Base-by-base conservation (phyloP, 495 filamentous ascomycete species). In the Talaromyces nanjingensis region DNA sequence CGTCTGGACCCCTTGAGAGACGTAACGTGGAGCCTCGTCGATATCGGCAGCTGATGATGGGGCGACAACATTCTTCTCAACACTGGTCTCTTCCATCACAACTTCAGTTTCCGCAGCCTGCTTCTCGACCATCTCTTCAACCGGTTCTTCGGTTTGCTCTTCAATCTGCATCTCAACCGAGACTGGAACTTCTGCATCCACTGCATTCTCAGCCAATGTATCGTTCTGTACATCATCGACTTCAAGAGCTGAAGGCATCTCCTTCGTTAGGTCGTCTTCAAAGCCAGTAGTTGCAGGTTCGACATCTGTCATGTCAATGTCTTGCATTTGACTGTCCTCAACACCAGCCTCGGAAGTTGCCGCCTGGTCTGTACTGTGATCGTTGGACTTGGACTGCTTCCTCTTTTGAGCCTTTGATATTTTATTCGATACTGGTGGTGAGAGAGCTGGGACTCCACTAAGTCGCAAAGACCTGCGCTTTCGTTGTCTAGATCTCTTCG, bases 251-350 rank as follows among this genome's bases (percentile, higher is more conserved):
- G 24, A 1, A 29, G 53, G 4, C 0, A 27, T 6, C 4, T 56
- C 20, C 52, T 6, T 29, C 27, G 22, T 6, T 8, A 5, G 1
- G 6, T 56, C 24, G 16, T 16, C 24, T 0, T 56, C 16, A 1
- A 1, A 24, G 7, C 9, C 5, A 56, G 45, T 6, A 20, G n/a
- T 29, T 56, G 20, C 16, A 56, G 53, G 6, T 9, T 37, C 55
- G n/a, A 16, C 57, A 60, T 11, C 24, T 60, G 52, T 12, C 42
- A 52, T 49, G 29, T 22, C 16, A 22, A 37, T 37, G 4, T 72
- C 69, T 20, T 63, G 39, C 12, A 2, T 60, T 31, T 27, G 68
- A 59, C 65, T 74, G 72, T 11, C 71, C 12, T 55, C 12, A 25
- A 7, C 0, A 55, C 12, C 52, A 2, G 27, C 12, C 27, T 37